Evolutionary conservation across 768 basidiomycete genomes (phyloP), one percentile per base, ranked within the genome.

Genomic region (Hysterangium stoloniferum): DNA sequence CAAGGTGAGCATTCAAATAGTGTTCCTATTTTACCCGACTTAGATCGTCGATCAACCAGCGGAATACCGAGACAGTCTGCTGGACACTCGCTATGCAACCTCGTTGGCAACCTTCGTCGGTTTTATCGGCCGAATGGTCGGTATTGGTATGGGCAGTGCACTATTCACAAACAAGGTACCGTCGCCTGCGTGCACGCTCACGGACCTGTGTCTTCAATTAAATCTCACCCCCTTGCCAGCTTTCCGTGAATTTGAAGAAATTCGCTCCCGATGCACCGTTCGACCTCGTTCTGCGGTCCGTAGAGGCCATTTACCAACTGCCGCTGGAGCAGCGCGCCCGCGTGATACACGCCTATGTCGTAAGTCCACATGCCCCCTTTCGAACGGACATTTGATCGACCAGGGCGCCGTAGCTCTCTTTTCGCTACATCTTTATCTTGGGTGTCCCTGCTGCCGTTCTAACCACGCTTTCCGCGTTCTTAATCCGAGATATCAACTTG

Each of bases 111-210:
- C 49, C 2, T 51, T 51, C 40, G 17, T 42, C 17, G 49, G 49
- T 2, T 51, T 51, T 22, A 41, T 51, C 5, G 49, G 49, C 9
- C 22, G 49, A 15, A 51, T 51, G 49, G 49, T 51, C 6, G 49
- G 49, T 4, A 29, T 51, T 13, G 38, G 49, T n/a, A 42, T 51
- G 20, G 49, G 38, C 6, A 42, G 38, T 13, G 49, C 49, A 3
- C 24, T 51, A 19, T 51, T 51, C 41, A 51, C 37, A 7, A 51
- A 42, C 41, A 51, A 51, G 31, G 49, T 51, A 51, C 17, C n/a
- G n/a, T n/a, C n/a, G n/a, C n/a, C n/a, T 13, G 12, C 25, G 25
- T 48, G 22, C 17, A 1, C 34, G 12, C 47, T 40, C 11, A 22
- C 20, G 4, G 15, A 35, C 15, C 2, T 8, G 19, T 24, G 2